Conservation (phyloP, 2,329 filamentous ascomycete species). For the Dothistroma pini region DNA sequence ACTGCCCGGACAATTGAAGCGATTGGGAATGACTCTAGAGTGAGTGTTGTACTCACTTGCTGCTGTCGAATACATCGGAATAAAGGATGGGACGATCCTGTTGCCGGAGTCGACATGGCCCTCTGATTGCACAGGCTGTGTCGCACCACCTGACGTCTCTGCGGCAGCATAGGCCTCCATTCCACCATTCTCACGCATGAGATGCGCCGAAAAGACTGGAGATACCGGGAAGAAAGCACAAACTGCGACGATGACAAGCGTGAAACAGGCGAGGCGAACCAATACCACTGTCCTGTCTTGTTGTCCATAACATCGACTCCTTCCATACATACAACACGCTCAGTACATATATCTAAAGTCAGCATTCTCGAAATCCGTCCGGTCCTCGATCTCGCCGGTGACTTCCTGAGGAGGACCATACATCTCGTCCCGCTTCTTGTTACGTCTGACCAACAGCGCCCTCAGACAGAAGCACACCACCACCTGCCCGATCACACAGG, state of each 20-base stretch:
- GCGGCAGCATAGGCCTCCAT: too few relatives aligned
- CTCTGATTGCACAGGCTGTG: too few relatives aligned
- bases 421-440: slow-evolving; percentile 39
- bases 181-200: not conserved
- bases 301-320: not conserved
- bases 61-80: too few relatives aligned
- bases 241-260: slow-evolving; percentile 1
- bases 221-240: not conserved
- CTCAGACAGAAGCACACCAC: slow-evolving; percentile 37
- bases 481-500: slow-evolving; percentile 45
- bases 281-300: not conserved
- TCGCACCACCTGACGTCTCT: too few relatives aligned
- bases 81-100: not conserved
- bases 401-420: slow-evolving; percentile 21
- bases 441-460: slow-evolving; percentile 37
- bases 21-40: too few relatives aligned
- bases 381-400: slow-evolving; percentile 30
- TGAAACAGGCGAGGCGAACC: not conserved
- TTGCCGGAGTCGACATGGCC: not conserved
- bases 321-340: not conserved
- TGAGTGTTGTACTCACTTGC: too few relatives aligned
- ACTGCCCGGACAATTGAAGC: too few relatives aligned
- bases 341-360: slow-evolving; percentile 28
- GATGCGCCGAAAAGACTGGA: not conserved
- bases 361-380: slow-evolving; percentile 41